These are phyloP conservation scores for Tetrahymena elliotti DNA, from an alignment of 73 alveolate genomes.

Conservation along the genomic window DNA sequence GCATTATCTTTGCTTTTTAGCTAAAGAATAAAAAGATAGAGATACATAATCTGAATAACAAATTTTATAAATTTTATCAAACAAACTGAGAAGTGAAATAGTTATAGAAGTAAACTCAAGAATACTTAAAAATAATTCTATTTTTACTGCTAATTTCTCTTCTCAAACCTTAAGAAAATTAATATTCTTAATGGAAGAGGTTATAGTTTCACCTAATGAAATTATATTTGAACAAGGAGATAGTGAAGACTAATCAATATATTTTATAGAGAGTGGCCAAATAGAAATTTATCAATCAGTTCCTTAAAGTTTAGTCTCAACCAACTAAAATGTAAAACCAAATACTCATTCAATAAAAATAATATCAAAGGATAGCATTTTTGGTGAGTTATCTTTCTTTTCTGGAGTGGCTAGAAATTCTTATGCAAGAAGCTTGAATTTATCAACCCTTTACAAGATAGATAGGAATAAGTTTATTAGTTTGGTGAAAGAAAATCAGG, in stretches of 20 bases:
- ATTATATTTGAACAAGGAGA: neutral
- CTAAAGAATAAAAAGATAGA: neutral
- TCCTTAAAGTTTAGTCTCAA: neutral
- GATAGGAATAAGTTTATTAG: neutral
- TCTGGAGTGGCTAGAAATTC: neutral
- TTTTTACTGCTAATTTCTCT: neutral
- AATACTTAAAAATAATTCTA: neutral
- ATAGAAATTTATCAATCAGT: neutral
- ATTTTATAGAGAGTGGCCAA: neutral
- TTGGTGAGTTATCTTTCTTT: neutral
- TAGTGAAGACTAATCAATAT: neutral
- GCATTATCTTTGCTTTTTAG: neutral
- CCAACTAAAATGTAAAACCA: neutral
- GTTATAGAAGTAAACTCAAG: neutral
- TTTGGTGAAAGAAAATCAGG: neutral
- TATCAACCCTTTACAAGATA: neutral
- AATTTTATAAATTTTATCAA: neutral
- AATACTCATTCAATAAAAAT: neutral
- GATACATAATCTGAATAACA: neutral
- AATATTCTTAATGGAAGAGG: neutral
- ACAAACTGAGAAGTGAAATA: neutral
- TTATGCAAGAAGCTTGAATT: neutral
- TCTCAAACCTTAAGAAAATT: neutral
- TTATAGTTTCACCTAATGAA: neutral
- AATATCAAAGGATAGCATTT: neutral